Conservation (phyloP, 306 rosid species). For the Pterocarpus macrocarpus region DNA sequence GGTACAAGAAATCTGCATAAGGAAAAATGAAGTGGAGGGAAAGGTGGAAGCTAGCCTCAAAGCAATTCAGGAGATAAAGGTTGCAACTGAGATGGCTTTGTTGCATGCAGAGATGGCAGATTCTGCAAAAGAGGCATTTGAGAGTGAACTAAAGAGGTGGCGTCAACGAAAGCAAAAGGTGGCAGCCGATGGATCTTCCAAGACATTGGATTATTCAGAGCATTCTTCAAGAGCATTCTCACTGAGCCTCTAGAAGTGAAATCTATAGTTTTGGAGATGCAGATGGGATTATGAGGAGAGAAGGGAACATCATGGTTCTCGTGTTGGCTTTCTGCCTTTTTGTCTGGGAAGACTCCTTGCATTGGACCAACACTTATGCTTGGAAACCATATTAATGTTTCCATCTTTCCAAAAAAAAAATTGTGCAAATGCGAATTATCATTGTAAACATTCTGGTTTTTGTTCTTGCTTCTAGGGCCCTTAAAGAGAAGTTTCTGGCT, state of each 20-base stretch:
- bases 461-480: conserved; percentile 25
- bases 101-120: conserved; percentile 74
- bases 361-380: conserved; percentile 16
- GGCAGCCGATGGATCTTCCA: conserved; percentile 34
- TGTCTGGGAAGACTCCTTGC: conserved; percentile 38
- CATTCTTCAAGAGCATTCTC: conserved; percentile 34
- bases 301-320: conserved; percentile 34
- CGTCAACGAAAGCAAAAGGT: conserved; percentile 55
- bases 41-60: conserved; percentile 70
- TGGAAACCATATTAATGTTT: conserved; percentile 26
- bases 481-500: conserved; percentile 23
- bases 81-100: conserved; percentile 73
- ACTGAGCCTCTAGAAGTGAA: conserved; percentile 37
- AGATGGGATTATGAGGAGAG: conserved; percentile 1
- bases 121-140: conserved; percentile 68
- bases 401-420: conserved; percentile 11
- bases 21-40: conserved; percentile 59
- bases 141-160: conserved; percentile 64
- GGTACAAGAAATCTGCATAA: conserved; percentile 51
- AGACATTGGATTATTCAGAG: conserved; percentile 12
- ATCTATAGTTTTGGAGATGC: conserved; percentile 11
- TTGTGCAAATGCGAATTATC: conserved; percentile 43
- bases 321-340: conserved; percentile 38
- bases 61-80: conserved; percentile 72
- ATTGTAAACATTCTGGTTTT: conserved; percentile 33